Evolutionary conservation across 768 basidiomycete genomes (phyloP).

Genomic region (Lenzites betulinus): DNA sequence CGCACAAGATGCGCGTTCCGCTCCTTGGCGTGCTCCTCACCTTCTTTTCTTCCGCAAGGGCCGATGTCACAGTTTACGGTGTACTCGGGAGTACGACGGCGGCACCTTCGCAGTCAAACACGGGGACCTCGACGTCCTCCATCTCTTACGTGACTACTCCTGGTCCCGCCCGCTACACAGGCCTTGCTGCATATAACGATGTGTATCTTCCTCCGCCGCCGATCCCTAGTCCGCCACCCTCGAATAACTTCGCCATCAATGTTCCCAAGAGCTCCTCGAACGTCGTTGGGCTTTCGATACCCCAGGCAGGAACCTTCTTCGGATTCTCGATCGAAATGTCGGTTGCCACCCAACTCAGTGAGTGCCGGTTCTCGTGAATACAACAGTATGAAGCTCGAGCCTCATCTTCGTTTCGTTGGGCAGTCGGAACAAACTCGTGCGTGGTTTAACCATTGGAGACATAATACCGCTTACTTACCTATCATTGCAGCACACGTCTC

Average conservation of each 20-base stretch:
- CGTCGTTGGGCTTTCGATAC: constrained; percentile 42
- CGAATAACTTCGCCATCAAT: constrained; percentile 45
- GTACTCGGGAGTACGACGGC: constrained; percentile 14
- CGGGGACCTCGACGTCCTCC: background rate
- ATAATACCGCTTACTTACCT: too few relatives aligned
- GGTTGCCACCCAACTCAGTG: constrained; percentile 41
- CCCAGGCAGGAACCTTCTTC: constrained; percentile 57
- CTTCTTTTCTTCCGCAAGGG: constrained; percentile 2
- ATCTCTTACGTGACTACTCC: constrained; percentile 29
- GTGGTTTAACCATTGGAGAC: background rate
- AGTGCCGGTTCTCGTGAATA: background rate
- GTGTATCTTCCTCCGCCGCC: constrained; percentile 50
- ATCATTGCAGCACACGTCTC: background rate
- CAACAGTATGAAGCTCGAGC: too few relatives aligned
- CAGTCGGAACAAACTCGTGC: constrained; percentile 8
- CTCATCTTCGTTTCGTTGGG: background rate
- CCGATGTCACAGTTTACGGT: constrained; percentile 18
- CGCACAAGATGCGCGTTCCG: constrained; percentile 15
- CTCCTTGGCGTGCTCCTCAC: constrained; percentile 12
- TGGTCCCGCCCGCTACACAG: constrained; percentile 44
- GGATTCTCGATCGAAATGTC: constrained; percentile 81
- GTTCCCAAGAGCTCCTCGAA: constrained; percentile 32
- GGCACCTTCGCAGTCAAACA: background rate
- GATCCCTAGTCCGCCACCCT: constrained; percentile 45
- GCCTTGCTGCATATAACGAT: constrained; percentile 53